These are phyloP conservation scores for Aspergillus sclerotiicarbonarius DNA, from an alignment of 495 filamentous ascomycete genomes.

Conservation along the genomic window DNA sequence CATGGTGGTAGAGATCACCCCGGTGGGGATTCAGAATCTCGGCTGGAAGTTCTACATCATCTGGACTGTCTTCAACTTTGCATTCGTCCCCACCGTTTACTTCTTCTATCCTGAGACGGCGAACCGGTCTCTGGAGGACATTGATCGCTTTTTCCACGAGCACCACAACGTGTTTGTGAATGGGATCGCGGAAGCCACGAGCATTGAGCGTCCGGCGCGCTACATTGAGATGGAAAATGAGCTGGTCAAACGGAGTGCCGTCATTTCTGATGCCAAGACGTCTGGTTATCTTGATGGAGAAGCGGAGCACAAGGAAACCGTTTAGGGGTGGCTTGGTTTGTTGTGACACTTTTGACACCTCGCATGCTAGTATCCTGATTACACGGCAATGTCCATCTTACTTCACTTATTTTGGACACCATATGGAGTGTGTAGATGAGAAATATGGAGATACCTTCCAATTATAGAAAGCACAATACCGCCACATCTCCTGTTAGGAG, in stretches of 20 bases:
- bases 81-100: conserved; percentile 58
- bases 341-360: too few relatives aligned
- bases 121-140: conserved; percentile 41
- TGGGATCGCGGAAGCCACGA: neutral
- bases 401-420: too few relatives aligned
- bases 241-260: neutral
- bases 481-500: too few relatives aligned
- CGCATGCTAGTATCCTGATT: neutral
- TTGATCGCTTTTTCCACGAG: conserved; percentile 24
- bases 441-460: too few relatives aligned
- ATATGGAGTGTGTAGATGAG: too few relatives aligned
- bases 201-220: neutral
- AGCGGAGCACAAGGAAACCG: neutral
- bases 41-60: conserved; percentile 59
- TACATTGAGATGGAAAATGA: neutral
- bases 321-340: too few relatives aligned
- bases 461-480: too few relatives aligned
- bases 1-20: conserved; percentile 57
- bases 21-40: conserved; percentile 50
- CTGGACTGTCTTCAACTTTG: conserved; percentile 55
- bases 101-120: conserved; percentile 61
- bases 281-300: neutral
- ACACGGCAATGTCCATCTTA: too few relatives aligned
- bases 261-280: neutral
- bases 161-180: neutral